Conservation (phyloP, 164 flowering plant species). For the Chimonanthus praecox region DNA sequence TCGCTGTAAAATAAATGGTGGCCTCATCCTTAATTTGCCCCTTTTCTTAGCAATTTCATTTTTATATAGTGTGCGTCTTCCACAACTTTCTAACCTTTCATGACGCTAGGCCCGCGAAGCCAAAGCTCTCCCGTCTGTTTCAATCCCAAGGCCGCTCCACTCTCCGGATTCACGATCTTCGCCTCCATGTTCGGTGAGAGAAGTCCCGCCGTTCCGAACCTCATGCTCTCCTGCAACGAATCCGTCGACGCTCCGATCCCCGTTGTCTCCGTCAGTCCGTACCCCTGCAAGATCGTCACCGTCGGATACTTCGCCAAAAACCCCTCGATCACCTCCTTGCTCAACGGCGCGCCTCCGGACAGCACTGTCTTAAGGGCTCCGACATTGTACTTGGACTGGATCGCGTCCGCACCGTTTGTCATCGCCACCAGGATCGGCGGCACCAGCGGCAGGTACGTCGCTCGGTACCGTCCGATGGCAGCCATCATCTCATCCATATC, state of each 20-base stretch:
- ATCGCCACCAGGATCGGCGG: conserved; percentile 61
- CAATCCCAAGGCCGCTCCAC: conserved; percentile 42
- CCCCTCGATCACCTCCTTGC: conserved; percentile 79
- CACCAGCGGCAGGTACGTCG: conserved; percentile 49
- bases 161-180: conserved; percentile 72
- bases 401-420: conserved; percentile 34
- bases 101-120: conserved; percentile 70
- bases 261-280: conserved; percentile 86
- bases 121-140: conserved; percentile 89
- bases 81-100: conserved; percentile 58
- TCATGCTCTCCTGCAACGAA: conserved; percentile 68
- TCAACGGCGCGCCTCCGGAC: conserved; percentile 86
- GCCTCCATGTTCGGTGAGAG: conserved; percentile 69
- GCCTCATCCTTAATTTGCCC: too few species aligned
- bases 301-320: conserved; percentile 55
- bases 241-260: conserved; percentile 87
- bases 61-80: too few species aligned
- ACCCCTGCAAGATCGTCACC: conserved; percentile 70
- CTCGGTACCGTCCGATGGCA: conserved; percentile 35
- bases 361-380: conserved; percentile 39
- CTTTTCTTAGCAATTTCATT: too few species aligned
- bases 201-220: conserved; percentile 81
- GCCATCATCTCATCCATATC: conserved; percentile 53
- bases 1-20: too few species aligned
- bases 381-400: conserved; percentile 43